Base-by-base conservation (phyloP, 2,329 filamentous ascomycete species). In the Zalaria sp. region DNA sequence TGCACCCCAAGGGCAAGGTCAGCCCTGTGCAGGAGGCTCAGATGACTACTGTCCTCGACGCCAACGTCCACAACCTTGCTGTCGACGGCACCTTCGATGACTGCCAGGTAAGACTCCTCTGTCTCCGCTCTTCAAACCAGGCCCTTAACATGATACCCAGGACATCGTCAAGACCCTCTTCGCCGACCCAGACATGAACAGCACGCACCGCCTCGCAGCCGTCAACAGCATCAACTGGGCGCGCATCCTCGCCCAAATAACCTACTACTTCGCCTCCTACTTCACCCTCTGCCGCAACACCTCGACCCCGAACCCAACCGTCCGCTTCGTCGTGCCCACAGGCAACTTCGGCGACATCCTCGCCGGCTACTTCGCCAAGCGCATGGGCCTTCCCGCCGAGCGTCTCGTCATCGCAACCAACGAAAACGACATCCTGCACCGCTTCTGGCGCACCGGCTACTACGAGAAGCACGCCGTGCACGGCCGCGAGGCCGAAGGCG, bases 151-250 rank as follows among this genome's bases (percentile, higher is more conserved):
- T 38, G 25, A 38, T 43, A 34, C 41, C 1, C 52, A 81, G 75
- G 87, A 94, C 62, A 93, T 91, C 43, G 82, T 98, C 59, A 96
- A 98, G 66, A 80, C 83, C 1, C 73, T 98, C 39, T 95, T 96
- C 58, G 80, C 78, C 48, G 89, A 98, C 54, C 70, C 81, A 3
- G 79, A 87, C 42, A 82, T 84, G 59, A 96, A 96, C 69, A 68
- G 73, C 51, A 78, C 75, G 2, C 77, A 89, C 56, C 86, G 85
- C 51, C 80, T 96, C 35, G 89, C 83, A 34, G 89, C 91, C 35
- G 86, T 96, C 51, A 96, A 96, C 69, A 91, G 83, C 37, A 96
- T 96, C 67, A 96, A 96, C 67, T 95, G 82, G 75, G 83, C 88
- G 2, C 75, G 91, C 52, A 96, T 98, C 52, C 74, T 98, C 32